phyloP scores from a whole-genome alignment of 1,284 basidiomycete genomes.

The Ustilago tritici region DNA sequence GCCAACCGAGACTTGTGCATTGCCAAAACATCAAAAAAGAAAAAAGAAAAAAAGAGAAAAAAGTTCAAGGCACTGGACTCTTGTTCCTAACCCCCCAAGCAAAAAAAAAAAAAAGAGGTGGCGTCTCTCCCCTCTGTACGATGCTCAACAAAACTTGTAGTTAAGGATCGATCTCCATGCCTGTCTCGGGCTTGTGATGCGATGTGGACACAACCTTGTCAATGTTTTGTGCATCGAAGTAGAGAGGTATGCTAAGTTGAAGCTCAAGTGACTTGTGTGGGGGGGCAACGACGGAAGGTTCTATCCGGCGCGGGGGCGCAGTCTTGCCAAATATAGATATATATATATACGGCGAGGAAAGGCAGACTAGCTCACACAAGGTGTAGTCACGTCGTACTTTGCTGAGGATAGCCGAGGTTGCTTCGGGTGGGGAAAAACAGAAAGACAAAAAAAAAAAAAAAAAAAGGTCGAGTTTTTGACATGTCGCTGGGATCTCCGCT shows the following conservation, averaged over 20 bases:
- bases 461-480: constrained; percentile 8
- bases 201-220: too few species aligned
- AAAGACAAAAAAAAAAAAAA: constrained; percentile 1
- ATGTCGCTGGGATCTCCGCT: constrained; percentile 9
- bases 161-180: too few species aligned
- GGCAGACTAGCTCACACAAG: background rate
- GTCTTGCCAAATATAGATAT: background rate
- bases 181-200: too few species aligned
- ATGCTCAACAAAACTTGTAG: too few species aligned
- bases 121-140: too few species aligned
- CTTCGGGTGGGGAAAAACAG: constrained; percentile 5
- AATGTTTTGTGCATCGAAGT: too few species aligned
- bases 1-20: background rate
- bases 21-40: background rate
- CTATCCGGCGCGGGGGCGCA: background rate
- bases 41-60: too few species aligned
- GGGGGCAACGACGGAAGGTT: background rate
- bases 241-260: too few species aligned
- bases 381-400: background rate
- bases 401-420: background rate
- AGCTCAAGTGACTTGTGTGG: too few species aligned
- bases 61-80: too few species aligned
- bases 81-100: too few species aligned
- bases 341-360: background rate
- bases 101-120: too few species aligned